Base-by-base conservation (phyloP, 2,329 filamentous ascomycete species). In the Fusarium domesticum region DNA sequence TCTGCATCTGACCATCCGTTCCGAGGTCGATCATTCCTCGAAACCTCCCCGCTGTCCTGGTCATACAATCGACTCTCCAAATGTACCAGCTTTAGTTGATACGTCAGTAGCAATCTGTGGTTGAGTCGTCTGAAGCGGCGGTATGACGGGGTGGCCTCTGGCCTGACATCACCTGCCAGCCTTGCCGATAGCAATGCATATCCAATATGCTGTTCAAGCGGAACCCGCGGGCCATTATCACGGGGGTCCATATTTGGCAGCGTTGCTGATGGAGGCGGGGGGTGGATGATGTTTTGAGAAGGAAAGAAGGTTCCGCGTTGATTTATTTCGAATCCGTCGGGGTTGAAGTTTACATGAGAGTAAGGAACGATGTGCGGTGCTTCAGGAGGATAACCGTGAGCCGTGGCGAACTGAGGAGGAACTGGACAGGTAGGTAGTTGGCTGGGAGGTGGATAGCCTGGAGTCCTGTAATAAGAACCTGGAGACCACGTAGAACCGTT, bases 11-110 rank as follows among this genome's bases (percentile, higher is more conserved):
- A 0, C 77, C 77, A 53, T 81, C 78, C 1, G 69, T 67, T 18
- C 67, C n/a, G n/a, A n/a, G 69, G 58, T 95, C 90, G 1, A 93
- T 69, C 1, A 74, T 72, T 12, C 80, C 78, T 28, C n/a, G n/a
- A n/a, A 28, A 12, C 23, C 23, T 28, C 23, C 7, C 10, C 7
- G 23, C 23, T 28, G 7, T 28, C 23, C 4, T 28, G 23, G 14
- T 8, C 14, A 28, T 28, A 12, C 1, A 96, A 75, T 45, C 91
- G 82, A 58, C 89, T 84, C 65, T 96, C 90, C 30, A 95, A 72
- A 57, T 92, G 85, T 20, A 76, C 75, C 15, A 96, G 80, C 63
- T 95, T 89, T 60, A 95, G 89, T 65, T 96, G 91, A 14, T 95
- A 74, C 50, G 93, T 84, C 0, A 96, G 73, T 3, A 96, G 70